Evolutionary conservation across 2,329 filamentous ascomycete species (phyloP).

Genomic region (Beauveria medogensis): DNA sequence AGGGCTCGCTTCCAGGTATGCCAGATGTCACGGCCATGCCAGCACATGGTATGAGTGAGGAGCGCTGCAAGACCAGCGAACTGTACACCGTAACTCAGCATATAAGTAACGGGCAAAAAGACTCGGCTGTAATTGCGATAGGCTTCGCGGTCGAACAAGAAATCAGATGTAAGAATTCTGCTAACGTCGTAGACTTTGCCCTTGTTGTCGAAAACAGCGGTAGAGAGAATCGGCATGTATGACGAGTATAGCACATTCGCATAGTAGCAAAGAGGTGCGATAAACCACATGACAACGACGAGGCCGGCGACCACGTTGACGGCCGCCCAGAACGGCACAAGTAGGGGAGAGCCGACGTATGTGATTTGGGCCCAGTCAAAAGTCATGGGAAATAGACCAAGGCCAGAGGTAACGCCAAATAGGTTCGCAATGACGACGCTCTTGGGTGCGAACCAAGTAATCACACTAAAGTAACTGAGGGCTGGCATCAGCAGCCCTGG

Average conservation of each 20-base stretch:
- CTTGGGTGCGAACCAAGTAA: slow-evolving; percentile 82
- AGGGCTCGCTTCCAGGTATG: slow-evolving; percentile 65
- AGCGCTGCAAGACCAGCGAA: slow-evolving; percentile 76
- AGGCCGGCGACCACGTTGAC: slow-evolving; percentile 77
- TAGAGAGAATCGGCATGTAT: slow-evolving; percentile 80
- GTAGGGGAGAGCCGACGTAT: slow-evolving; percentile 74
- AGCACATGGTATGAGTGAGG: slow-evolving; percentile 72
- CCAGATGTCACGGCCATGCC: slow-evolving; percentile 79
- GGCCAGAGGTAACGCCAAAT: slow-evolving; percentile 76
- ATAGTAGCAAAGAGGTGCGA: slow-evolving; percentile 75
- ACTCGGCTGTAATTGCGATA: slow-evolving; percentile 78
- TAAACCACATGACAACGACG: slow-evolving; percentile 76
- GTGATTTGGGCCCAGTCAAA: slow-evolving; percentile 92
- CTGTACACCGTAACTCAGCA: slow-evolving; percentile 77
- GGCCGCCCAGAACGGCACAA: slow-evolving; percentile 80
- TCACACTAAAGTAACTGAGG: slow-evolving; percentile 79
- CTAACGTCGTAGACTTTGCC: slow-evolving; percentile 74
- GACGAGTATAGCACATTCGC: slow-evolving; percentile 70
- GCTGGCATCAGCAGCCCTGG: slow-evolving; percentile 77
- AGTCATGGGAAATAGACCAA: slow-evolving; percentile 76
- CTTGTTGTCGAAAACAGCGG: slow-evolving; percentile 78
- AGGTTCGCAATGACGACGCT: slow-evolving; percentile 82
- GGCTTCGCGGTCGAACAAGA: slow-evolving; percentile 67
- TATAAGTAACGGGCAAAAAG: slow-evolving; percentile 80
- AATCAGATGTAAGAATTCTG: slow-evolving; percentile 69